Evolutionary conservation across 768 basidiomycete genomes (phyloP), one percentile per base, ranked within the genome.

Genomic region (Lentinula lateritia): DNA sequence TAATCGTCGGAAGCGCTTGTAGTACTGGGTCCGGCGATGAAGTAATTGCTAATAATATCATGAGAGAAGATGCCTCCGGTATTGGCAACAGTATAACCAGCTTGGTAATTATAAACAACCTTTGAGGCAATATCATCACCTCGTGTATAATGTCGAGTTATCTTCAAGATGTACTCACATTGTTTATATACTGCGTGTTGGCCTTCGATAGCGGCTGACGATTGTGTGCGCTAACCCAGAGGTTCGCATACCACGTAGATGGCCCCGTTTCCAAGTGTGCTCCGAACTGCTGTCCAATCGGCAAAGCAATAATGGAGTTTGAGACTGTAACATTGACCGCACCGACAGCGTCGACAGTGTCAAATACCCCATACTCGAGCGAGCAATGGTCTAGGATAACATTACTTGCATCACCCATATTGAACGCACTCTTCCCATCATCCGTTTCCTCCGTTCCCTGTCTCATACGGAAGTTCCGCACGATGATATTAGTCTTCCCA

Each of bases 211-310:
- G 59, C 8, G 67, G 67, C 54, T 68, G 67, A 12, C 67, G 63
- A 43, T 68, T 68, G 50, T 68, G 67, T 36, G 65, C 67, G 52
- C 62, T 64, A 38, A 68, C 67, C 67, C 67, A 68, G 12, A 68
- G 64, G 58, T 68, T 68, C 0, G 63, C 59, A 59, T 66, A 68
- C 67, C 67, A 68, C 6, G 67, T 68, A 13, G 65, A 65, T 9
- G 67, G 67, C 15, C 67, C 67, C 3, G 67, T 68, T 59, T 68
- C 67, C 38, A 68, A 53, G 45, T 68, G 67, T 12, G 67, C 67
- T 41, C 67, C 67, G 50, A 68, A 68, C 60, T 66, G 67, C 50
- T 68, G 65, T 4, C 65, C 67, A 38, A 68, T 65, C 23, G 65
- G 65, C 41, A 65, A 53, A 23, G 65, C 67, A 52, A 68, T 64